Percentiles rank a stretch among this genome's conserved stretches.
Evolutionary conservation across 2,329 filamentous ascomycete species (phyloP).

Genomic region (Colletotrichum theobromicola): DNA sequence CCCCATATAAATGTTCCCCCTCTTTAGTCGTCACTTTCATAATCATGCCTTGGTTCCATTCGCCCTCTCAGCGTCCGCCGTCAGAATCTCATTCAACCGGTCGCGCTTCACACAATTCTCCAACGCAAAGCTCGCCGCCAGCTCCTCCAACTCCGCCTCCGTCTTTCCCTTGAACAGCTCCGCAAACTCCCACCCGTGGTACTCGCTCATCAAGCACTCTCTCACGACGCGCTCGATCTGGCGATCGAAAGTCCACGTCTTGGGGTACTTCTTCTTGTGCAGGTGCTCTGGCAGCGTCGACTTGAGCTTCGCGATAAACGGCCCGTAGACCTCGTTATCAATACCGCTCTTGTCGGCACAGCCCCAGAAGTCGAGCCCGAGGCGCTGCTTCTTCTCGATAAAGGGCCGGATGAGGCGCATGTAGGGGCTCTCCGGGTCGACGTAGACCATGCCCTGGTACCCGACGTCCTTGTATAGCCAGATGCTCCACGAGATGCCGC

Average conservation of each 20-base stretch:
- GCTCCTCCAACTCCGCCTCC: slow-evolving; percentile 56
- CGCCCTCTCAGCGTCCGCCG: slow-evolving; percentile 38
- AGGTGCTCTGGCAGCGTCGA: slow-evolving; percentile 46
- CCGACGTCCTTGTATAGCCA: slow-evolving; percentile 66
- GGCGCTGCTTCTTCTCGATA: slow-evolving; percentile 57
- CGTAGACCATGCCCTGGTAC: slow-evolving; percentile 60
- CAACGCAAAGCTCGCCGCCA: slow-evolving; percentile 56
- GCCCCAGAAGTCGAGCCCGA: slow-evolving; percentile 63
- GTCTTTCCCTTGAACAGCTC: slow-evolving; percentile 57
- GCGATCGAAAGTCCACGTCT: slow-evolving; percentile 54
- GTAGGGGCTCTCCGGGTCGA: slow-evolving; percentile 50
- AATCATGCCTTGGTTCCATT: neutral
- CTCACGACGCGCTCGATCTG: slow-evolving; percentile 52
- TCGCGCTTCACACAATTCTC: slow-evolving; percentile 58
- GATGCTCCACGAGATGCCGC: slow-evolving; percentile 60
- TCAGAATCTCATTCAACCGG: slow-evolving; percentile 55
- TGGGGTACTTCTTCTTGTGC: slow-evolving; percentile 50
- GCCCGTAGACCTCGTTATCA: slow-evolving; percentile 42
- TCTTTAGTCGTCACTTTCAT: neutral
- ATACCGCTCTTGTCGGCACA: slow-evolving; percentile 30
- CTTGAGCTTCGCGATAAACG: slow-evolving; percentile 45
- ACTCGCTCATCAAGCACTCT: slow-evolving; percentile 48
- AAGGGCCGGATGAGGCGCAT: slow-evolving; percentile 57
- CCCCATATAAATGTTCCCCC: neutral
- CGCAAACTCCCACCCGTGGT: slow-evolving; percentile 59